Conservation (phyloP, 306 rosid genomes). For the Astragalus glycyphyllos region DNA sequence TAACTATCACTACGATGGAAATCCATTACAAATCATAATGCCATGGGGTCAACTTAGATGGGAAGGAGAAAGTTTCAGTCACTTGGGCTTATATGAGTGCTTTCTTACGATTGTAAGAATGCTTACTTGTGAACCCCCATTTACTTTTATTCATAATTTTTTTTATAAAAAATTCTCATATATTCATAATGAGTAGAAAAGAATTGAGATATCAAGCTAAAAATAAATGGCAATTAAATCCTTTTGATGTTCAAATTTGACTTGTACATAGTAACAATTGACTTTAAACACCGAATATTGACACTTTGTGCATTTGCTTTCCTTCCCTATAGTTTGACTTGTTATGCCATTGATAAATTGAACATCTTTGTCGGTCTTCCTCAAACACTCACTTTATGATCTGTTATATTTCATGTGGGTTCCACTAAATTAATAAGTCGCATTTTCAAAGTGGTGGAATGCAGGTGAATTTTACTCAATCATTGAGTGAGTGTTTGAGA, state of each 20-base stretch:
- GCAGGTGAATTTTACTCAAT: no score
- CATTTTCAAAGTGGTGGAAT: no score
- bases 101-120: conserved; percentile 82
- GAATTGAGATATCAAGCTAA: conserved; percentile 7
- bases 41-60: conserved; percentile 51
- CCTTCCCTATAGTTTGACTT: background rate
- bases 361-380: no score
- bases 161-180: background rate
- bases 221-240: background rate
- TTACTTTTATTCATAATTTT: conserved; percentile 1
- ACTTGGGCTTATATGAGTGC: conserved; percentile 43
- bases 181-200: background rate
- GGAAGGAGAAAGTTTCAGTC: no score
- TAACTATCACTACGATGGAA: conserved; percentile 40
- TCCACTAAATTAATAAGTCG: no score
- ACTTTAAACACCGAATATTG: conserved; percentile 34
- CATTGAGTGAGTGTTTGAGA: no score
- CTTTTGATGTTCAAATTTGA: conserved; percentile 31
- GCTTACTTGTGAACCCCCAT: conserved; percentile 71
- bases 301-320: conserved; percentile 24
- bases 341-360: no score
- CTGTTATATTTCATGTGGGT: no score
- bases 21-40: conserved; percentile 42
- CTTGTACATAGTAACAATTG: conserved; percentile 8
- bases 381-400: no score